phyloP scores from a whole-genome alignment of 495 filamentous ascomycete genomes.

The Hypoxylon intermedium region DNA sequence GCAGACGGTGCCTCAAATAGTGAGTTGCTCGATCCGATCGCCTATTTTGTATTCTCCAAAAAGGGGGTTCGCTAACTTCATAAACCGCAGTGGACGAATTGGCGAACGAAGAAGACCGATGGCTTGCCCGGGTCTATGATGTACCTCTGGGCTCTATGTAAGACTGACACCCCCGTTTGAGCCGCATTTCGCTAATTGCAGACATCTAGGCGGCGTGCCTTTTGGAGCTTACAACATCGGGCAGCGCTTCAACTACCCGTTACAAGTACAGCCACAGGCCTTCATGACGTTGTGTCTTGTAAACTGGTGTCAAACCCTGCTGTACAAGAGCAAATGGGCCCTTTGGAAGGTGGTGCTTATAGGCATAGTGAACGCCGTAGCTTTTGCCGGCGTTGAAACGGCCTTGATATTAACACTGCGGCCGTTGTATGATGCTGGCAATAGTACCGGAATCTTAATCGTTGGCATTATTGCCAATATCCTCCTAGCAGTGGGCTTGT shows the following conservation, averaged over 20 bases:
- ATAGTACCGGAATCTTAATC: conserved; percentile 61
- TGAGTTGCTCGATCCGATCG: too few species aligned
- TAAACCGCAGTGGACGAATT: conserved; percentile 66
- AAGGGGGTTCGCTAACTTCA: background rate
- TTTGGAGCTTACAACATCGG: conserved; percentile 53
- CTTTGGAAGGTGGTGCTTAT: conserved; percentile 56
- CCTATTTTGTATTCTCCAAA: too few species aligned
- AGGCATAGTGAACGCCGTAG: conserved; percentile 47
- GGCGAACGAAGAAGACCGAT: conserved; percentile 71
- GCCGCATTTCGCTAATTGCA: background rate
- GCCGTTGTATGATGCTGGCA: conserved; percentile 59
- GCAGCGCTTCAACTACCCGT: conserved; percentile 75
- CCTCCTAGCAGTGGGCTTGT: conserved; percentile 64
- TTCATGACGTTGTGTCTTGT: conserved; percentile 71
- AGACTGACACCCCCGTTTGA: conserved; percentile 14
- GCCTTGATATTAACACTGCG: conserved; percentile 68
- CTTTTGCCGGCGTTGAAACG: conserved; percentile 66
- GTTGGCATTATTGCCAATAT: conserved; percentile 68
- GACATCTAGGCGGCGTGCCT: conserved; percentile 50
- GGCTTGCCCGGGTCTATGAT: conserved; percentile 77
- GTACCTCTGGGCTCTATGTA: conserved; percentile 75
- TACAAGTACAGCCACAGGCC: conserved; percentile 77
- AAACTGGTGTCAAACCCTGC: conserved; percentile 69
- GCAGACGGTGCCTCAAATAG: conserved; percentile 47
- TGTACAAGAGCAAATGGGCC: conserved; percentile 66